Conservation (phyloP, 2,329 filamentous ascomycete species). For the Colletotrichum theobromicola region DNA sequence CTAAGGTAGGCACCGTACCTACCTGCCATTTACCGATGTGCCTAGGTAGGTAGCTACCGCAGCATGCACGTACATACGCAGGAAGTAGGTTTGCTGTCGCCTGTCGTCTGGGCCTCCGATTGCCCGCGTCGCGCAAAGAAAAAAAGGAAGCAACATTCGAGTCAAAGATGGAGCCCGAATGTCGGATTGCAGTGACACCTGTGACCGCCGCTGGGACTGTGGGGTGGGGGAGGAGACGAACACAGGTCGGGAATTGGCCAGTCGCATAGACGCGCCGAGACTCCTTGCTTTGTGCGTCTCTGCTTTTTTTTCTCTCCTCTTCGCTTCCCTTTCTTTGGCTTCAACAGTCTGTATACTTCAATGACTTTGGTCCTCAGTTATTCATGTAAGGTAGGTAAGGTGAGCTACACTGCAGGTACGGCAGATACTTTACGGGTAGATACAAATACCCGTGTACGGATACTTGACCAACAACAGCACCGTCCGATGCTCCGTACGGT, state of each 20-base stretch:
- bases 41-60: too few species aligned
- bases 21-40: too few species aligned
- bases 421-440: background rate
- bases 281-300: background rate
- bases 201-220: background rate
- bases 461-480: background rate
- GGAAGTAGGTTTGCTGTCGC: background rate
- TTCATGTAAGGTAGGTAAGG: background rate
- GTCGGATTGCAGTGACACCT: slow-evolving; percentile 4
- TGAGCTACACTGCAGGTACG: background rate
- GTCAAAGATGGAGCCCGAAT: background rate
- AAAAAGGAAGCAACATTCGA: background rate
- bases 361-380: background rate
- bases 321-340: background rate
- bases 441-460: background rate
- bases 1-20: background rate
- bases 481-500: background rate
- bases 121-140: background rate
- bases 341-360: background rate
- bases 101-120: background rate
- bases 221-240: too few species aligned
- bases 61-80: too few species aligned
- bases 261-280: background rate
- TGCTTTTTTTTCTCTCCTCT: background rate
- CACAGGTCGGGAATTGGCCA: background rate